Conservation (phyloP, 192 early-diverging fungal species). For the Linnemannia hyalina region DNA sequence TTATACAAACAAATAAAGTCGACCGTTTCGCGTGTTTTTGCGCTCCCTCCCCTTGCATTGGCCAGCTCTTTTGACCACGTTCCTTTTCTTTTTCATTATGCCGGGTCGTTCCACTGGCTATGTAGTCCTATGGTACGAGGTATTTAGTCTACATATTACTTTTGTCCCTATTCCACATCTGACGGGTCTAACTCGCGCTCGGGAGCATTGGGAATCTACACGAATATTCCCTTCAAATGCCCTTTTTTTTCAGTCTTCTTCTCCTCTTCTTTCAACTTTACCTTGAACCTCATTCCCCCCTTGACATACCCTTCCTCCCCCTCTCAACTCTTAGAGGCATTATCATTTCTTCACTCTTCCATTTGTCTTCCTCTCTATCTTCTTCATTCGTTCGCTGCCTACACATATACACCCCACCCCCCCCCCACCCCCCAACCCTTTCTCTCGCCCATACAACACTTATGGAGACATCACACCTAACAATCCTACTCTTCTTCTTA, state of each 20-base stretch:
- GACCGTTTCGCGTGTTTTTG: neutral
- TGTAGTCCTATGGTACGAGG: too few relatives aligned
- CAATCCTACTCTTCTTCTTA: conserved; percentile 61
- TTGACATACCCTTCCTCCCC: neutral
- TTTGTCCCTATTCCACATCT: conserved; percentile 7
- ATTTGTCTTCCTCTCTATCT: too few relatives aligned
- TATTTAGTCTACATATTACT: neutral
- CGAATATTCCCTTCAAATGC: neutral
- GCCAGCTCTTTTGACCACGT: too few relatives aligned
- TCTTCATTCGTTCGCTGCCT: neutral
- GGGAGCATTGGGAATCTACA: neutral
- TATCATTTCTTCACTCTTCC: neutral
- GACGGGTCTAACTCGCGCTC: neutral
- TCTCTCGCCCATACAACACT: neutral
- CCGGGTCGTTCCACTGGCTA: too few relatives aligned
- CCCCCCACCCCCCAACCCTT: neutral
- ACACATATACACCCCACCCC: too few relatives aligned
- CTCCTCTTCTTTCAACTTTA: neutral
- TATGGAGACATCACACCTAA: conserved; percentile 39
- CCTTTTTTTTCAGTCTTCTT: neutral
- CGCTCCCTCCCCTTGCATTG: too few relatives aligned
- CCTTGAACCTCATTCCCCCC: neutral
- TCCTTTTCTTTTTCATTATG: too few relatives aligned
- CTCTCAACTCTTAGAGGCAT: too few relatives aligned
- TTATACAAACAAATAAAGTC: neutral